Percentiles rank a stretch among this genome's conserved stretches.
phyloP scores from a whole-genome alignment of 2,329 filamentous ascomycete genomes.

The Diatrype stigma region DNA sequence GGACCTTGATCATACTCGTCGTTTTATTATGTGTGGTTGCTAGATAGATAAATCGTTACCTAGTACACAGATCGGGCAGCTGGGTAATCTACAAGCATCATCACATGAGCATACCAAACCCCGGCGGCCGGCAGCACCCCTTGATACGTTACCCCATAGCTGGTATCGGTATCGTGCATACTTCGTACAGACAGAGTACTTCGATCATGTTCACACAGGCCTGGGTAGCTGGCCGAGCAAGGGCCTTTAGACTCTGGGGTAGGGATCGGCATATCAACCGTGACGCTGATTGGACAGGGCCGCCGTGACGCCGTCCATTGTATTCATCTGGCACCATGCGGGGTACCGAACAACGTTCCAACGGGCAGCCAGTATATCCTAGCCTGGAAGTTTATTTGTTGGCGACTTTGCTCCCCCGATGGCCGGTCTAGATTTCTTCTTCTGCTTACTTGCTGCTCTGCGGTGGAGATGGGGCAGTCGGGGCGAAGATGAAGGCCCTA shows the following conservation, averaged over 20 bases:
- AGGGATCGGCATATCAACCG: not conserved
- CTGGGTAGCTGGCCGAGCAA: too few species aligned
- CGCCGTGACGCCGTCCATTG: not conserved
- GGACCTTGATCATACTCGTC: too few species aligned
- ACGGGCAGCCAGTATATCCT: not conserved
- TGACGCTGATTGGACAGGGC: not conserved
- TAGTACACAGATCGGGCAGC: too few species aligned
- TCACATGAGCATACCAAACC: too few species aligned
- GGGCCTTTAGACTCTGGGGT: not conserved
- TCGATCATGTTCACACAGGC: too few species aligned
- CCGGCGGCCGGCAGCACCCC: too few species aligned
- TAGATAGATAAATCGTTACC: too few species aligned
- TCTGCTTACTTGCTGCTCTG: not conserved
- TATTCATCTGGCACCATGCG: not conserved
- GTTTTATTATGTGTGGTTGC: too few species aligned
- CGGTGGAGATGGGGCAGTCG: not conserved
- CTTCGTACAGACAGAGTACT: too few species aligned
- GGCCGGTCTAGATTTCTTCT: not conserved
- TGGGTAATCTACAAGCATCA: too few species aligned
- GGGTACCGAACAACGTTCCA: not conserved
- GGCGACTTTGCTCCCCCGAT: not conserved
- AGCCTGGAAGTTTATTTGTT: not conserved
- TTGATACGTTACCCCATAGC: too few species aligned
- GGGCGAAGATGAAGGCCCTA: not conserved
- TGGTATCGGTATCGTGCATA: too few species aligned